Evolutionary conservation across 1,284 basidiomycete genomes (phyloP), one percentile per base, ranked within the genome.

Genomic region (Trametes hirsuta): DNA sequence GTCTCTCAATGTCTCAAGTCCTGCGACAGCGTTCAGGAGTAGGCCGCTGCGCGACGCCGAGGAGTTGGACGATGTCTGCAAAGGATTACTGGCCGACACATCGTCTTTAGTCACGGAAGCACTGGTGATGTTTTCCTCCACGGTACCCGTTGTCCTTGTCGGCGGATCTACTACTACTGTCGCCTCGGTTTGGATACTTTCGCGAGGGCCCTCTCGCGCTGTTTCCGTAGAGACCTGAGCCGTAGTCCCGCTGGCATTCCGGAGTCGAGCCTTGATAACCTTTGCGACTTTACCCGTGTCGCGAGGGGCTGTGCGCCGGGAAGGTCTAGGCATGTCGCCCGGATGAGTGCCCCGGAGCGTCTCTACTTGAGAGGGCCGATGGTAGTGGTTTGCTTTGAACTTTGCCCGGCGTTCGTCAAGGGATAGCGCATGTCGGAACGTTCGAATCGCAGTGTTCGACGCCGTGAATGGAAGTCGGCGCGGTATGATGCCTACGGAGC

Each of bases 351-450:
- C 83, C 2, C 74, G 73, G 9, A 69, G 40, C 35, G 37, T 47
- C 55, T 73, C 71, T 22, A 61, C 53, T 18, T 66, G 61, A 1
- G 66, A 64, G 6, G 69, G 68, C 9, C 65, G 67, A 42, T 76
- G 64, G 69, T 83, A 73, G 18, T 65, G 74, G 55, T 82, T 79
- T 4, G 78, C 79, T 63, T 76, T 82, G 76, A 90, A 90, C 69
- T 86, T 85, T 35, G 82, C 81, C 6, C 88, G 82, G 6, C 78
- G 82, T 68, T 91, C 89, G 67, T 90, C 88, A 11, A 91, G 78
- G 0, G 87, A 76, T 11, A 90, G 67, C 0, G 88, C 88, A 62
- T 91, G 89, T 6, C 88, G 77, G 77, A 91, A 90, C 3, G 77
- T 81, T 34, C 77, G 76, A 47, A 90, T 81, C 39, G 79, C 78